Evolutionary conservation across 441 rosid genomes (phyloP).

Genomic region (Gossypium schwendimanii): DNA sequence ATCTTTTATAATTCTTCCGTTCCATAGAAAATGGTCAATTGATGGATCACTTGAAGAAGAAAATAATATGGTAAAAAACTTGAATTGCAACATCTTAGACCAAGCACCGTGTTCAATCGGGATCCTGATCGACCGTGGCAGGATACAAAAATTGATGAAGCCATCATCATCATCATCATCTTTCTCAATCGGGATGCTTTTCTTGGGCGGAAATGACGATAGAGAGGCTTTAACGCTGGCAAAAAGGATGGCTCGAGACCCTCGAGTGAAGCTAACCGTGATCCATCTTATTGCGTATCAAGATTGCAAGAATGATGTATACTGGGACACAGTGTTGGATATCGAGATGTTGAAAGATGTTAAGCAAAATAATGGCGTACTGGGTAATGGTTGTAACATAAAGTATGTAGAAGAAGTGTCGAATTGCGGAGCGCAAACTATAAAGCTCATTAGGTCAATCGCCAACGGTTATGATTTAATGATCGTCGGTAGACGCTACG

Average conservation of each 20-base stretch:
- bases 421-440: conserved; percentile 25
- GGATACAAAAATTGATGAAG: neutral
- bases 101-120: conserved; percentile 38
- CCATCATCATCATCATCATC: neutral
- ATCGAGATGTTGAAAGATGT: conserved; percentile 19
- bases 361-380: neutral
- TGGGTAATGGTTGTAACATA: conserved; percentile 1
- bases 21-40: conserved; percentile 33
- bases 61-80: conserved; percentile 10
- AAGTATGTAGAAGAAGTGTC: conserved; percentile 24
- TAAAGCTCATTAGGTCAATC: conserved; percentile 23
- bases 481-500: conserved; percentile 29
- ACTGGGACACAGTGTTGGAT: conserved; percentile 30
- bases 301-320: neutral
- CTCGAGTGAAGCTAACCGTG: conserved; percentile 25
- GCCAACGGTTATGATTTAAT: conserved; percentile 23
- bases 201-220: conserved; percentile 38
- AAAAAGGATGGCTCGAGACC: conserved; percentile 28
- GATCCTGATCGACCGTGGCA: conserved; percentile 16
- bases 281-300: conserved; percentile 15
- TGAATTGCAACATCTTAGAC: conserved; percentile 26
- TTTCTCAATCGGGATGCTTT: conserved; percentile 21
- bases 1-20: conserved; percentile 33
- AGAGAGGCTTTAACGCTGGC: conserved; percentile 36
- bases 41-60: conserved; percentile 24